phyloP scores from a whole-genome alignment of 352 stramenopile species.

The Aphanomyces invadans region DNA sequence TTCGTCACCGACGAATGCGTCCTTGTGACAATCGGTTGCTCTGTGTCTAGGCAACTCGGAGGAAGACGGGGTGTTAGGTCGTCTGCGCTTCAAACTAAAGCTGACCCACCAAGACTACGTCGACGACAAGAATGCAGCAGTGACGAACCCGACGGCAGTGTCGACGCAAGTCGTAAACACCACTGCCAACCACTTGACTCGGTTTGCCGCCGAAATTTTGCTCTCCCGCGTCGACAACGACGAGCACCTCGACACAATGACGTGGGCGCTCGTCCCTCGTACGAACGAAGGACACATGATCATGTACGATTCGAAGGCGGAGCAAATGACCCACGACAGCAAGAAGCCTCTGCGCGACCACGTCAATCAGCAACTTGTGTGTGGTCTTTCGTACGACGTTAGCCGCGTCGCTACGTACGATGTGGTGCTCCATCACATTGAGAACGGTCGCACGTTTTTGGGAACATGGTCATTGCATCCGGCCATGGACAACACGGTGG shows the following conservation, averaged over 20 bases:
- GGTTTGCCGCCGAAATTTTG: background rate
- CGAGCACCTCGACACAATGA: background rate
- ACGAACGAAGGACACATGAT: constrained; percentile 11
- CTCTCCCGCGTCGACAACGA: background rate
- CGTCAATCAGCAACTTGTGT: constrained; percentile 18
- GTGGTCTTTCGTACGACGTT: constrained; percentile 53
- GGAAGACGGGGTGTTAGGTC: constrained; percentile 43
- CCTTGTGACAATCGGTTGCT: background rate
- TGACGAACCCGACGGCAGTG: too few species aligned
- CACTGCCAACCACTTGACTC: background rate
- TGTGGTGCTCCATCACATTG: constrained; percentile 31
- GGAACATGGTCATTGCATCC: background rate
- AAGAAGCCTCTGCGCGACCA: constrained; percentile 3
- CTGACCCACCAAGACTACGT: constrained; percentile 49
- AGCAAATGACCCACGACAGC: constrained; percentile 16
- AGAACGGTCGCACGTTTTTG: background rate
- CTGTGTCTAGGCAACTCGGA: constrained; percentile 27
- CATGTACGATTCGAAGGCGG: constrained; percentile 1
- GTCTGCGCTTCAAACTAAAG: constrained; percentile 44
- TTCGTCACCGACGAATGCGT: background rate
- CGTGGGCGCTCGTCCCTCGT: constrained; percentile 1
- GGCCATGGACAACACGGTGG: background rate
- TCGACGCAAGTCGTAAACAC: background rate
- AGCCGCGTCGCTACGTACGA: constrained; percentile 49
- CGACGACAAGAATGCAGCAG: background rate